Base-by-base conservation (phyloP, 2,329 filamentous ascomycete species). In the Venturia oleaginea region DNA sequence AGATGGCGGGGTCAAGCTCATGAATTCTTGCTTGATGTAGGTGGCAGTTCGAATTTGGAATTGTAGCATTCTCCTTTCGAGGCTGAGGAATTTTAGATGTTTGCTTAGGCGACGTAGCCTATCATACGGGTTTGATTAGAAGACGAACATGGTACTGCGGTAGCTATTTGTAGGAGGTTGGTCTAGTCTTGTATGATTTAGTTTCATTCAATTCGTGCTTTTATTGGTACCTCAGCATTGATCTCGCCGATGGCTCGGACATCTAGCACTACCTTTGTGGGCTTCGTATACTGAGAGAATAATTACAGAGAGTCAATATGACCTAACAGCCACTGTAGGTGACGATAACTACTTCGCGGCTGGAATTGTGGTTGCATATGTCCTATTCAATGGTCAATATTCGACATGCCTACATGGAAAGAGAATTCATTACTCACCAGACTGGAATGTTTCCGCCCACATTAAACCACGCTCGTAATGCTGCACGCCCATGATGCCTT, bases 311-410 rank as follows among this genome's bases (percentile, higher is more conserved):
- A 5, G 6, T 64, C 48, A n/a, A 57, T 64, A 19, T 43, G 46
- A 27, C 62, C 63, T 8, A 64, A 40, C 13, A 64, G 8, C 63
- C 55, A 64, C 63, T 64, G 63, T 22, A 64, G 30, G 22, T 64
- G 63, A 13, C 63, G 51, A 46, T 61, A 64, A 43, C 34, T 34
- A 30, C 22, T 42, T 22, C 63, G 19, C 5, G 55, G 55, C 27
- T 64, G 63, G 64, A 65, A 63, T 27, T 65, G 64, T 1, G 64
- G 64, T 38, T 65, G 64, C 63, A 60, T 64, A 15, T 64, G 54
- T 22, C 57, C 51, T 57, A 11, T 10, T 83, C 79, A 64, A 91
- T 80, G 7, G n/a, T 24, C 24, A 24, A 4, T 43, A 24, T 22
- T 7, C 19, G 30, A 15, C 43, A 27, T 61, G 4, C 24, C 32